phyloP scores from a whole-genome alignment of 2,329 filamentous ascomycete genomes.

The Paraphaeosphaeria minitans region DNA sequence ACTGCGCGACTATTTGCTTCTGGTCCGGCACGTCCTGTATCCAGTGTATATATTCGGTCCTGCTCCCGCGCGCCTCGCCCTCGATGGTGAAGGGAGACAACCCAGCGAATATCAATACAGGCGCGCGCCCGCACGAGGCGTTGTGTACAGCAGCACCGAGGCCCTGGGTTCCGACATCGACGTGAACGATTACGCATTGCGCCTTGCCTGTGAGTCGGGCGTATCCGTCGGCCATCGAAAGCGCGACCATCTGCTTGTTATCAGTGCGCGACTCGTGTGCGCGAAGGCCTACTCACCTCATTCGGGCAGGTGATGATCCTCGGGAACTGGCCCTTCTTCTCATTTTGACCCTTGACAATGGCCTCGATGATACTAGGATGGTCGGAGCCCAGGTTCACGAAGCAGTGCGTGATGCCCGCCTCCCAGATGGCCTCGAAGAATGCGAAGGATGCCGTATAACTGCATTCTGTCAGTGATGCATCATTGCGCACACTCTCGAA shows the following conservation, averaged over 20 bases:
- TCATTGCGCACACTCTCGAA: background rate
- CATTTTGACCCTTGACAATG: slow-evolving; percentile 75
- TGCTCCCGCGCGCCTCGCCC: slow-evolving; percentile 71
- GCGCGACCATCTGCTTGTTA: slow-evolving; percentile 71
- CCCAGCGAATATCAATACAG: slow-evolving; percentile 78
- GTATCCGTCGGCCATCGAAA: slow-evolving; percentile 84
- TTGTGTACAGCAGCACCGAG: slow-evolving; percentile 81
- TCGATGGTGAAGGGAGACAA: slow-evolving; percentile 77
- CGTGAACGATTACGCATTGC: slow-evolving; percentile 79
- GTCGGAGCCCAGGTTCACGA: slow-evolving; percentile 72
- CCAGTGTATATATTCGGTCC: slow-evolving; percentile 87
- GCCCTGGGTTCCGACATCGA: slow-evolving; percentile 81
- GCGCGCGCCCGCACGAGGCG: slow-evolving; percentile 73
- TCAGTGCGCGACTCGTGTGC: slow-evolving; percentile 8
- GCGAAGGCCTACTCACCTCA: slow-evolving; percentile 59
- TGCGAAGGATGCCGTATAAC: slow-evolving; percentile 77
- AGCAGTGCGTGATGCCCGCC: slow-evolving; percentile 53
- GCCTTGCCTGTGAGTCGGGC: slow-evolving; percentile 70
- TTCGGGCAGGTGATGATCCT: slow-evolving; percentile 80
- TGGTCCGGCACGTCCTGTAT: slow-evolving; percentile 84
- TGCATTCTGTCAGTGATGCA: slow-evolving; percentile 18
- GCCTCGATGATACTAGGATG: slow-evolving; percentile 81
- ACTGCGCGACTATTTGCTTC: slow-evolving; percentile 79
- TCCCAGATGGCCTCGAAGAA: slow-evolving; percentile 85
- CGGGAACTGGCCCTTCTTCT: slow-evolving; percentile 68